Base-by-base conservation (phyloP, 176 grass and related monocot species). In the Ampelocalamus luodianensis region DNA sequence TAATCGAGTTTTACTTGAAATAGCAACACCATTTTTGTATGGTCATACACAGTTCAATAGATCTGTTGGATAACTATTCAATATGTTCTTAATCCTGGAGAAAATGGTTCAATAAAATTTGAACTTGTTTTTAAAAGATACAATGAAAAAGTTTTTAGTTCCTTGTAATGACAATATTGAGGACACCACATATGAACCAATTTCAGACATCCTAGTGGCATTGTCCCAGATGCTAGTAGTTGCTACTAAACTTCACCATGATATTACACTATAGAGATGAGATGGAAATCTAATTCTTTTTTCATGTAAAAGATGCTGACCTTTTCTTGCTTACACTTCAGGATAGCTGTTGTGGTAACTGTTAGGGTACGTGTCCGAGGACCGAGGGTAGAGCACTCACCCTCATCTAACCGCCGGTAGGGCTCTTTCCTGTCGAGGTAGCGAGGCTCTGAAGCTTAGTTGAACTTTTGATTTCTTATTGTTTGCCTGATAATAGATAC, bases 191-290 rank as follows among this genome's bases (percentile, higher is more conserved):
- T 56, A 44, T 75, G 5, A 18, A 72, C 24, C 69, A 63, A 15
- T 68, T 27, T 50, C 17, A 54, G 54, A 32, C 11, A 69, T 77
- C 15, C 3, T 50, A 40, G 39, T 61, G 29, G 27, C 72, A 74
- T 74, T 13, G 18, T 61, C 17, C 43, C 43, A 76, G 42, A 5
- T 67, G 26, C 12, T 43, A 20, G 2, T 18, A 23, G 9, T 63
- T 71, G 39, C 26, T 69, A 45, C 40, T 38, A 66, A 23, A 48
- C 44, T 81, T 71, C 34, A 26, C 79, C 42, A 12, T 80, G 23
- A 44, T 58, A 83, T 48, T 29, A 37, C 20, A 26, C 4, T 72
- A 13, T 48, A 67, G 60, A 29, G 26, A 76, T 45, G 24, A 44
- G 8, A 40, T n/a, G 10, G 38, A 38, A n/a, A 58, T 45, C 16